Conservation (phyloP, 2,329 filamentous ascomycete genomes). For the Huntiella moniliformis region DNA sequence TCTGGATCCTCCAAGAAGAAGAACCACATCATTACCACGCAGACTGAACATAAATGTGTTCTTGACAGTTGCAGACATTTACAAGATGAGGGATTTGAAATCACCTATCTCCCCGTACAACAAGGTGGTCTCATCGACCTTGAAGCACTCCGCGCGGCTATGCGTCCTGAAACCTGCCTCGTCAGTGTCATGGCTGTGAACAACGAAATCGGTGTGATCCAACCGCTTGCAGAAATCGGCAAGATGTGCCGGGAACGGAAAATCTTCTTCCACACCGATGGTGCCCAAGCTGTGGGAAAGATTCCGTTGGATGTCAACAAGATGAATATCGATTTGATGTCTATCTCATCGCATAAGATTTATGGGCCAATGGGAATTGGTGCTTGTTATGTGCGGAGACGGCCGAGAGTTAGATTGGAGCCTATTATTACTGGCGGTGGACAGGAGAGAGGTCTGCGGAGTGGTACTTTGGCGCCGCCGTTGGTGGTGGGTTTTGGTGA, state of each 20-base stretch:
- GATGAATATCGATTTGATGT: constrained; percentile 98
- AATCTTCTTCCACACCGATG: constrained; percentile 96
- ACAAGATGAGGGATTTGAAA: constrained; percentile 87
- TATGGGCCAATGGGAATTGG: constrained; percentile 96
- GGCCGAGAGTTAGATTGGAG: constrained; percentile 82
- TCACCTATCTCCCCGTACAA: constrained; percentile 91
- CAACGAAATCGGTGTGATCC: constrained; percentile 98
- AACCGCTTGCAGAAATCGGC: constrained; percentile 85
- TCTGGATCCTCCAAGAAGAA: constrained; percentile 68
- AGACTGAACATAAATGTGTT: constrained; percentile 98
- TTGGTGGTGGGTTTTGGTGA: constrained; percentile 87
- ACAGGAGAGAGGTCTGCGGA: constrained; percentile 85
- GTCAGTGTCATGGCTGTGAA: constrained; percentile 99
- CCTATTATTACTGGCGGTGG: constrained; percentile 93
- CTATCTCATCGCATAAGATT: constrained; percentile 95
- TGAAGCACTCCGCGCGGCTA: constrained; percentile 68
- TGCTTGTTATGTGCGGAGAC: constrained; percentile 83
- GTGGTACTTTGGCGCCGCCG: constrained; percentile 79
- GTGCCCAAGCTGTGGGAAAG: constrained; percentile 93
- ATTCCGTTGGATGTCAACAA: constrained; percentile 92
- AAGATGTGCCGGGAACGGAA: constrained; percentile 79
- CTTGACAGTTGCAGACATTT: constrained; percentile 92
- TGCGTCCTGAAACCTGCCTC: constrained; percentile 74
- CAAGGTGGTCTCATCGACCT: constrained; percentile 71
- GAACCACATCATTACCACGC: constrained; percentile 91